Evolutionary conservation across 2,329 filamentous ascomycete species (phyloP), one percentile per base, ranked within the genome.

Genomic region (Colletotrichum simmondsii): DNA sequence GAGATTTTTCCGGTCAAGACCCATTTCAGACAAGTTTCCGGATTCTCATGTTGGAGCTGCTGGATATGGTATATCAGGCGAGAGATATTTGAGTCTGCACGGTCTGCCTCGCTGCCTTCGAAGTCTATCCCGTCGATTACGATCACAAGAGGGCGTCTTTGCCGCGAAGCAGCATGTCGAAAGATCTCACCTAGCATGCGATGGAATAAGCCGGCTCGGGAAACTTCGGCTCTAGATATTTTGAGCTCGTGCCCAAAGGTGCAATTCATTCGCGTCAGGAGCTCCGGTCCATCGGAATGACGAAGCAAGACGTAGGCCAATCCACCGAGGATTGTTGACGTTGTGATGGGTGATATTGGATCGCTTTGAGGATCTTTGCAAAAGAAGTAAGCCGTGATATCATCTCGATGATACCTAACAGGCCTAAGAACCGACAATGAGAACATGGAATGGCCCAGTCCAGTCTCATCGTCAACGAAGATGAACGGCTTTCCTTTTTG

Each of bases 381-480:
- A n/a, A 46, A n/a, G 42, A 46, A 46, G 16, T 19, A 46, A n/a
- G 42, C 42, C 42, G 42, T 46, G 19, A 7, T n/a, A 19, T n/a
- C 14, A 0, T 3, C 1, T 46, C 42, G 14, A 19, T 3, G 0
- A 16, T 1, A n/a, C 7, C 6, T 46, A n/a, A 46, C 2, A n/a
- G 6, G 16, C 12, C 7, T 7, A 19, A 46, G 14, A n/a, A 46
- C 16, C 6, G 42, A 46, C 16, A 46, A 46, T 2, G 42, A 19
- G 42, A 46, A n/a, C 42, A 46, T 7, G 42, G 42, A 46, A 46
- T 46, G 42, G 2, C 42, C 42, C 2, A 46, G 16, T 0, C 42
- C 42, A 46, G 42, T 46, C 42, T 46, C 42, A 46, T 46, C 16
- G 19, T 46, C 6, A 10, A 46, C 16, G 42, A 46, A 46, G 5